phyloP scores from a whole-genome alignment of 805 yeast genomes.

The Hanseniaspora clermontiae region DNA sequence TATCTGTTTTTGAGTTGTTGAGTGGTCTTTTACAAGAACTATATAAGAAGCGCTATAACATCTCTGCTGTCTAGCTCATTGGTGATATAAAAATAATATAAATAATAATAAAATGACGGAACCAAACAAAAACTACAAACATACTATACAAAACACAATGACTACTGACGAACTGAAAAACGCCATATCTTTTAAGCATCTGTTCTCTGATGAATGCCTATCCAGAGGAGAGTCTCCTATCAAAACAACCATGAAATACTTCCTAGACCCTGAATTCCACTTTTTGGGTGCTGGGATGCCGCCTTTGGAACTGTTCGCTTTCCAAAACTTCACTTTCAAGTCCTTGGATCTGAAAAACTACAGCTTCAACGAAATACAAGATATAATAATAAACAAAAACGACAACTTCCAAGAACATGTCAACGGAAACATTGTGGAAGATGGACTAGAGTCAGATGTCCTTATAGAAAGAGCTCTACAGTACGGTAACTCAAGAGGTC shows the following conservation, averaged over 20 bases:
- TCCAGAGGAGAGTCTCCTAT: conserved; percentile 41
- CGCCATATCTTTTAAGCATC: conserved; percentile 48
- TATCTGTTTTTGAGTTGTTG: no score
- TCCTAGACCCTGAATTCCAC: conserved; percentile 45
- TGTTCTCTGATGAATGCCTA: conserved; percentile 33
- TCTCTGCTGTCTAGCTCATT: not conserved
- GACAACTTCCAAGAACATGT: conserved; percentile 22
- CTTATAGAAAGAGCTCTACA: conserved; percentile 62
- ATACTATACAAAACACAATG: not conserved
- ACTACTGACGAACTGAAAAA: not conserved
- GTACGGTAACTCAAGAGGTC: conserved; percentile 64
- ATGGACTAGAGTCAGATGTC: conserved; percentile 33
- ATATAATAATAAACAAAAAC: conserved; percentile 18
- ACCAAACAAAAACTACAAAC: conserved; percentile 41
- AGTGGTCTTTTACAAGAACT: conserved; percentile 11
- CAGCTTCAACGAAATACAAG: conserved; percentile 51
- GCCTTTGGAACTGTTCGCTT: conserved; percentile 62
- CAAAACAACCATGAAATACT: conserved; percentile 58
- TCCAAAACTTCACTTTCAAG: conserved; percentile 47
- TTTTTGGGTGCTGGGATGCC: conserved; percentile 81
- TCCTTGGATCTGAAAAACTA: conserved; percentile 37
- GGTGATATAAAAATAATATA: not conserved
- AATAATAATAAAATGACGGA: not conserved
- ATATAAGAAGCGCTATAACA: not conserved
- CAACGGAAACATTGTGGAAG: conserved; percentile 3